Evolutionary conservation across 2,329 filamentous ascomycete species (phyloP), one percentile per base, ranked within the genome.

Genomic region (Whalleya microplaca): DNA sequence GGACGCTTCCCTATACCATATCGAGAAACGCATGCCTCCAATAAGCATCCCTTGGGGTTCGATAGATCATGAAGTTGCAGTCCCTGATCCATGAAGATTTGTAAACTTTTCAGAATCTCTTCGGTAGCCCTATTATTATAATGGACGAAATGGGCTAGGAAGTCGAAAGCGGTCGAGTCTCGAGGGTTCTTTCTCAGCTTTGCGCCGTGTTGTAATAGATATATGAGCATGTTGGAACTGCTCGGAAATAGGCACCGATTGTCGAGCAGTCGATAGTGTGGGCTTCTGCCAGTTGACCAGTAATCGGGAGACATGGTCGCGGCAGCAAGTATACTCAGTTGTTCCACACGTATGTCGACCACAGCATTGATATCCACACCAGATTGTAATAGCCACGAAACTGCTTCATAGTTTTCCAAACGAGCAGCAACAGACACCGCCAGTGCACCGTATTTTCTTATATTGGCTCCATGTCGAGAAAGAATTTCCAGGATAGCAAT

Each of bases 321-420:
- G 6, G 54, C 19, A 23, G 47, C 44, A 29, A 58, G 21, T 14
- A 54, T 19, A 21, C 51, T 58, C 29, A n/a, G 29, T 12, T 32
- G 4, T 21, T 29, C 37, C 16, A n/a, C 42, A 3, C 27, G 3
- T 5, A 42, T 20, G 8, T 46, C 8, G 2, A 56, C 12, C 7
- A 9, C n/a, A 12, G 37, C 43, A 20, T 60, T 60, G 16, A 57
- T 45, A 16, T 60, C 51, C 16, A 60, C 57, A 19, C 57, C 57
- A 29, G 32, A 27, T 18, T 41, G 40, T 4, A 60, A 29, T 2
- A 60, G 23, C 50, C 50, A 60, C 9, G 47, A 49, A 18, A 55
- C 53, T 12, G 57, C 57, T 41, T 51, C 41, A 20, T 54, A 60
- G 21, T 57, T 60, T 7, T 57, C n/a, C 8, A 45, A 14, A 10